These are phyloP conservation scores for Actinidia arguta DNA, from an alignment of 179 eudicot species.

Conservation along the genomic window DNA sequence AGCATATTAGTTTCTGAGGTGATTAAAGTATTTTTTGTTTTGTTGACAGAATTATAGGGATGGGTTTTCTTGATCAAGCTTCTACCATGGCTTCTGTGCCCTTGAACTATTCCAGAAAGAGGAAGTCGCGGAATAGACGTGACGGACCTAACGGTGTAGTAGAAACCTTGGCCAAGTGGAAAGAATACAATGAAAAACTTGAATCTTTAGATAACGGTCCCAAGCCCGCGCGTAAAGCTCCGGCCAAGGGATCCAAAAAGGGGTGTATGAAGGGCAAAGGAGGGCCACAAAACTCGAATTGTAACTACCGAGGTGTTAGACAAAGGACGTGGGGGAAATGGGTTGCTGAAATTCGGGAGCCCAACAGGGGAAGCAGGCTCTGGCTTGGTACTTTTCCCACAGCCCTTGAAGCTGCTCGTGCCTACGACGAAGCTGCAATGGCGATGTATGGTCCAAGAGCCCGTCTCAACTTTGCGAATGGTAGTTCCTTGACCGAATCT, in stretches of 20 bases:
- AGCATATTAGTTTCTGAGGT: background rate
- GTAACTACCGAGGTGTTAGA: constrained; percentile 73
- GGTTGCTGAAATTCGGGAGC: constrained; percentile 86
- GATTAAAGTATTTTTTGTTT: background rate
- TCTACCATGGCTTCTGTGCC: constrained; percentile 23
- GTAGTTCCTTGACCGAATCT: constrained; percentile 12
- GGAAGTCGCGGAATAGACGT: constrained; percentile 57
- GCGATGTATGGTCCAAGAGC: constrained; percentile 83
- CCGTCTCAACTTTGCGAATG: constrained; percentile 63
- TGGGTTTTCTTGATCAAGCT: constrained; percentile 32
- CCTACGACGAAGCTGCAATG: constrained; percentile 90
- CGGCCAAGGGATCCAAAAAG: constrained; percentile 84
- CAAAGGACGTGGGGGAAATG: constrained; percentile 91
- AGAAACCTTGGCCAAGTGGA: constrained; percentile 76
- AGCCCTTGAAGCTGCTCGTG: constrained; percentile 78
- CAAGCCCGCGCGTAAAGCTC: constrained; percentile 58
- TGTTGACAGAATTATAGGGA: constrained; percentile 25
- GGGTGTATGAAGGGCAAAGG: constrained; percentile 96
- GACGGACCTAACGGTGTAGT: constrained; percentile 46
- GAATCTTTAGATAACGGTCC: constrained; percentile 19
- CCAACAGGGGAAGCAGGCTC: constrained; percentile 71
- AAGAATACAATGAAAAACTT: constrained; percentile 51
- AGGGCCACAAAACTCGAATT: constrained; percentile 66
- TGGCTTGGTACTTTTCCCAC: constrained; percentile 86
- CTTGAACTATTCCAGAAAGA: constrained; percentile 49